A percentile compares a stretch with the other conserved stretches of the same genome.
Conservation (phyloP, 129 eudicot species). For the sunflower (Helianthus annuus) region HanXRQr2.0-SUNRISE NC_035443.2:122975777-122976276, state of each 20-base stretch:
- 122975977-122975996: constrained; percentile 2
- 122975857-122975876: constrained; percentile 36
- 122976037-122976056: background rate
- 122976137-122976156: constrained; percentile 13
- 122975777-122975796: background rate
- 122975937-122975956: constrained; percentile 40
- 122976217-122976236: background rate
- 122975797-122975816: too few relatives aligned
- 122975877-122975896: constrained; percentile 18
- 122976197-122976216: background rate
- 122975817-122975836: constrained; percentile 53
- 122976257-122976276: constrained; percentile 34
- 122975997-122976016: background rate
- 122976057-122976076: too few relatives aligned
- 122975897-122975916: constrained; percentile 48
- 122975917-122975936: constrained; percentile 46
- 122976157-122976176: constrained; percentile 21
- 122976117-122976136: constrained; percentile 34
- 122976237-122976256: constrained; percentile 7
- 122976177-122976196: constrained; percentile 44
- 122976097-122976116: constrained; percentile 60
- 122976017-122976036: too few relatives aligned
- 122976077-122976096: constrained; percentile 58
- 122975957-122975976: constrained; percentile 44
- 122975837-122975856: constrained; percentile 51